Evolutionary conservation across 2,329 filamentous ascomycete species (phyloP).

Genomic region (Aspergillus pseudoterreus): DNA sequence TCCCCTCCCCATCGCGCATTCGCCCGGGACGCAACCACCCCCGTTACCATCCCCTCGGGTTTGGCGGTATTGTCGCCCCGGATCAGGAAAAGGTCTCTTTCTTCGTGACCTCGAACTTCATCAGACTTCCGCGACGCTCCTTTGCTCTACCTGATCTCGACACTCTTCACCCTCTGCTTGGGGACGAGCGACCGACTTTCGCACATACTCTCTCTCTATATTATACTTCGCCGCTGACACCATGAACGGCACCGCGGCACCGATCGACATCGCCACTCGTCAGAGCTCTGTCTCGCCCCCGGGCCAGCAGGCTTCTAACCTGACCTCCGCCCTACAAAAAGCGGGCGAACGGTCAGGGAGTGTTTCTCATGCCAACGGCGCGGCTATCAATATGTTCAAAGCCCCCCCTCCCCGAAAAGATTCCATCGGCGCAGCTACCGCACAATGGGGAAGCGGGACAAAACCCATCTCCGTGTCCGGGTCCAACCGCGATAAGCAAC

Average conservation of each 20-base stretch:
- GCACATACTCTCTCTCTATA: constrained; percentile 30
- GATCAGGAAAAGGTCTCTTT: constrained; percentile 42
- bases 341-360: constrained; percentile 42
- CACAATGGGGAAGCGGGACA: constrained; percentile 56
- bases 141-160: constrained; percentile 30
- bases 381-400: constrained; percentile 36
- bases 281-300: constrained; percentile 58
- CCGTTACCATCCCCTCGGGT: constrained; percentile 40
- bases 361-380: constrained; percentile 42
- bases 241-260: constrained; percentile 53
- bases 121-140: constrained; percentile 25
- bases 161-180: constrained; percentile 18
- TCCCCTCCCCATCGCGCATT: constrained; percentile 46
- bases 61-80: constrained; percentile 40
- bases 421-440: constrained; percentile 49
- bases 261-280: constrained; percentile 59
- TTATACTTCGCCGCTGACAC: constrained; percentile 27
- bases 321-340: constrained; percentile 59
- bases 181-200: constrained; percentile 23
- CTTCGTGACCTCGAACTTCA: constrained; percentile 45
- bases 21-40: constrained; percentile 48
- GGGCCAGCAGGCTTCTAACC: constrained; percentile 58
- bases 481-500: constrained; percentile 46
- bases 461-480: constrained; percentile 59
- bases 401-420: constrained; percentile 48